A percentile compares a stretch with the other conserved stretches of the same genome.
Conservation (phyloP, 2,329 filamentous ascomycete genomes). For the Cordyceps cateniannulata region DNA sequence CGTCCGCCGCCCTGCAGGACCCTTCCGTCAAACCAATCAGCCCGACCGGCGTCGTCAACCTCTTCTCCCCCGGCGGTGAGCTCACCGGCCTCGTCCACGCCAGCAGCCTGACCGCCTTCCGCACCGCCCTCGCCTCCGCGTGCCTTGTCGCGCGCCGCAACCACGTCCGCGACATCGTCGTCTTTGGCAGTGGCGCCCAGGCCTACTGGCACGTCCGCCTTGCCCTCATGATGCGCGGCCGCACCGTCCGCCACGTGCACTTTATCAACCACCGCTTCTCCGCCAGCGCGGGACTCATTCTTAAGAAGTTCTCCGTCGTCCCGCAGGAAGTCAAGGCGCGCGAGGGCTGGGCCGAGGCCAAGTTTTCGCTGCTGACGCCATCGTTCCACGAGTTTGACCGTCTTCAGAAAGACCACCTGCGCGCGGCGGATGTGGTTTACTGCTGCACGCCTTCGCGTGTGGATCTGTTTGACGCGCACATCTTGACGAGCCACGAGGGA, state of each 20-base stretch:
- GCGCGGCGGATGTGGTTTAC: conserved; percentile 73
- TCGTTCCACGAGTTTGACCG: conserved; percentile 62
- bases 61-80: conserved; percentile 57
- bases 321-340: conserved; percentile 38
- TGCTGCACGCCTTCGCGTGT: conserved; percentile 74
- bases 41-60: conserved; percentile 61
- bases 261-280: conserved; percentile 73
- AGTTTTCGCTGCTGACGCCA: conserved; percentile 64
- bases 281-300: conserved; percentile 45
- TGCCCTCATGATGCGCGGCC: conserved; percentile 64
- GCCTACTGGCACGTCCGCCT: conserved; percentile 93
- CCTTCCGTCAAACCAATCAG: conserved; percentile 29
- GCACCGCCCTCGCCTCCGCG: conserved; percentile 67
- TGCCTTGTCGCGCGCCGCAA: conserved; percentile 59
- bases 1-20: conserved; percentile 27
- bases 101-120: conserved; percentile 69
- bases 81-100: conserved; percentile 66
- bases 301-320: conserved; percentile 42
- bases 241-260: conserved; percentile 70
- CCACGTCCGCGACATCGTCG: conserved; percentile 66
- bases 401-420: conserved; percentile 63
- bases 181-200: conserved; percentile 85
- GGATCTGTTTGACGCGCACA: conserved; percentile 67
- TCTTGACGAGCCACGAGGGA: conserved; percentile 66
- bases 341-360: conserved; percentile 58